phyloP scores from a whole-genome alignment of 345 rosid species.

The Punica granatum region DNA sequence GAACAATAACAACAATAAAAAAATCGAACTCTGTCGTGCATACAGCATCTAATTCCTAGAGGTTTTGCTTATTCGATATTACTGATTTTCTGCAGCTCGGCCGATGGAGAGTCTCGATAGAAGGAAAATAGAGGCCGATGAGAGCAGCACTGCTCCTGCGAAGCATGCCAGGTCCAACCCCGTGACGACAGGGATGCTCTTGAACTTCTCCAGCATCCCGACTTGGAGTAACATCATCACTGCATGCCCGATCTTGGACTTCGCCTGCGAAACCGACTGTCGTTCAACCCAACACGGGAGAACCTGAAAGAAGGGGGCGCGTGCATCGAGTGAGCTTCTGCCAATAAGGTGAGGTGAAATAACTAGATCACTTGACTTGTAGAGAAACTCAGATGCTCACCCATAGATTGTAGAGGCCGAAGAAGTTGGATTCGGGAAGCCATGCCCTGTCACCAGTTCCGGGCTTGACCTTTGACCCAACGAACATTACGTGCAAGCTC shows the following conservation, averaged over 20 bases:
- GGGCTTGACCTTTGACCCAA: slow-evolving; percentile 30
- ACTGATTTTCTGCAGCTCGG: neutral
- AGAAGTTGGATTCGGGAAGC: slow-evolving; percentile 37
- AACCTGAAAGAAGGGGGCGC: slow-evolving; percentile 22
- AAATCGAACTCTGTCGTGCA: neutral
- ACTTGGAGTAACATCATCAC: slow-evolving; percentile 66
- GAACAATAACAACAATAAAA: neutral
- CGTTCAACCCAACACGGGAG: slow-evolving; percentile 44
- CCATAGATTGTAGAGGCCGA: slow-evolving; percentile 44
- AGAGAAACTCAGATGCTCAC: slow-evolving; percentile 9
- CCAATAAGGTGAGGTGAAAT: neutral
- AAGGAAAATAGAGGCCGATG: slow-evolving; percentile 50
- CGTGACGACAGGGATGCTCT: slow-evolving; percentile 33
- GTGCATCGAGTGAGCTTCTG: neutral
- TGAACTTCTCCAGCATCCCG: slow-evolving; percentile 63
- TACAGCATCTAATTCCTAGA: neutral
- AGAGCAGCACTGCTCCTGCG: slow-evolving; percentile 48
- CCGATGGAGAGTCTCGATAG: slow-evolving; percentile 43
- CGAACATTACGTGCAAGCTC: slow-evolving; percentile 53
- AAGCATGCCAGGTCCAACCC: slow-evolving; percentile 63
- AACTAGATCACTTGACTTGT: neutral
- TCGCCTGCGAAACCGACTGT: slow-evolving; percentile 51
- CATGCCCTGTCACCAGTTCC: slow-evolving; percentile 4
- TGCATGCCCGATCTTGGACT: slow-evolving; percentile 62
- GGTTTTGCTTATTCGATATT: neutral